phyloP scores from a whole-genome alignment of 208 protist genomes.

The Trypanosoma vivax region DNA sequence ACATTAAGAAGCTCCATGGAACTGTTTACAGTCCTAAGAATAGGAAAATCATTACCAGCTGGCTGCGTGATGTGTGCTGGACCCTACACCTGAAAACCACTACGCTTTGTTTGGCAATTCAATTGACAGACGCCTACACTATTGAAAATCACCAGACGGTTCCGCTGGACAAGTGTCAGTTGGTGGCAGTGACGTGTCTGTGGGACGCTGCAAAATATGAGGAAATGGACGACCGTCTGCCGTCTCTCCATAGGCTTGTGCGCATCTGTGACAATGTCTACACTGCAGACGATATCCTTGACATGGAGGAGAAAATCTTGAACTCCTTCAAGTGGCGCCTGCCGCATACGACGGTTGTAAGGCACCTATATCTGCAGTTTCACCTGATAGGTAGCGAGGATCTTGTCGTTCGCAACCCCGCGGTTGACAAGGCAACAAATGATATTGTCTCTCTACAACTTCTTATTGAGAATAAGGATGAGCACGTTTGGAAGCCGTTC shows the following conservation, averaged over 20 bases:
- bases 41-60: conserved; percentile 70
- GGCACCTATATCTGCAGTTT: conserved; percentile 74
- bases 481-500: conserved; percentile 29
- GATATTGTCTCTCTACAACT: conserved; percentile 25
- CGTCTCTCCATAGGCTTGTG: conserved; percentile 54
- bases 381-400: conserved; percentile 55
- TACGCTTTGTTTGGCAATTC: conserved; percentile 77
- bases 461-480: conserved; percentile 27
- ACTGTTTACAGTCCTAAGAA: conserved; percentile 83
- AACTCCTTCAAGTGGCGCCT: conserved; percentile 74
- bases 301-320: conserved; percentile 76
- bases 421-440: conserved; percentile 5
- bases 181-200: conserved; percentile 63
- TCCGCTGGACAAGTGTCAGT: conserved; percentile 64
- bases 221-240: conserved; percentile 66
- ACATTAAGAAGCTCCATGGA: conserved; percentile 67
- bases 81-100: conserved; percentile 71
- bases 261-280: conserved; percentile 75
- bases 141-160: conserved; percentile 46
- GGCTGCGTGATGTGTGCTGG: conserved; percentile 74
- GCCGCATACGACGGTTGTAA: conserved; percentile 76
- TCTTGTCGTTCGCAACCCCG: conserved; percentile 22
- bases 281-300: conserved; percentile 41
- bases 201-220: conserved; percentile 87
- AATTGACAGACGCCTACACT: conserved; percentile 71